Evolutionary conservation across 2,329 filamentous ascomycete genomes (phyloP).

Genomic region (Rasamsonia emersonii): DNA sequence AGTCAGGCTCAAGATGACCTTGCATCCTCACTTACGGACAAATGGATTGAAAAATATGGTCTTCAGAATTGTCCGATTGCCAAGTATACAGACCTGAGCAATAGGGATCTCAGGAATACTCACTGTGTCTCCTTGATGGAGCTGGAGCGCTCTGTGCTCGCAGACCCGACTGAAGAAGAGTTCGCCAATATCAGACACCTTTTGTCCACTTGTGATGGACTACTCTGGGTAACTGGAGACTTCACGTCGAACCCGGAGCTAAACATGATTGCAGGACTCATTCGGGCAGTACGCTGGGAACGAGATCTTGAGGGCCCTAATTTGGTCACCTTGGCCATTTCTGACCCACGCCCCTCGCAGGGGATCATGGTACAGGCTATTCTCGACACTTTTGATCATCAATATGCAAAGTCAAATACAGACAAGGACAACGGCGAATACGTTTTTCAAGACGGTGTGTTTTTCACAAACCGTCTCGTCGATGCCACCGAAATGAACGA

Average conservation of each 20-base stretch:
- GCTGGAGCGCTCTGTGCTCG: no score
- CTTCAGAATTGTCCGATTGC: no score
- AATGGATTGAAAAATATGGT: no score
- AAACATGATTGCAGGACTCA: slow-evolving; percentile 23
- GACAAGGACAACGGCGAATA: slow-evolving; percentile 15
- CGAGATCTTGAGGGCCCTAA: slow-evolving; percentile 21
- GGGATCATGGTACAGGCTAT: slow-evolving; percentile 6
- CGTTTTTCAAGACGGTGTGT: slow-evolving; percentile 11
- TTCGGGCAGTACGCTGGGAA: slow-evolving; percentile 26
- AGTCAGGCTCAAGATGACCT: no score
- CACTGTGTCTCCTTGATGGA: no score
- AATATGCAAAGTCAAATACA: slow-evolving; percentile 11
- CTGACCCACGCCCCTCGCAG: slow-evolving; percentile 7
- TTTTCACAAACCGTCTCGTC: slow-evolving; percentile 15
- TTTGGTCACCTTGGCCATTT: slow-evolving; percentile 16
- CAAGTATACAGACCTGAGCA: no score
- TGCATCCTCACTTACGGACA: no score
- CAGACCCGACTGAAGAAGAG: slow-evolving; percentile 12
- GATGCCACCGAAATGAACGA: slow-evolving; percentile 13
- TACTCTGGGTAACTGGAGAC: slow-evolving; percentile 30
- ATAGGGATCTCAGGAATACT: no score
- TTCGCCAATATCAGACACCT: slow-evolving; percentile 19
- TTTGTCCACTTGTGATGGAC: slow-evolving; percentile 15
- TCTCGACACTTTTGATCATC: slow-evolving; percentile 11
- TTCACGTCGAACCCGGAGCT: slow-evolving; percentile 17